phyloP scores from a whole-genome alignment of 2,329 filamentous ascomycete species.

The Aspergillus cejpii region DNA sequence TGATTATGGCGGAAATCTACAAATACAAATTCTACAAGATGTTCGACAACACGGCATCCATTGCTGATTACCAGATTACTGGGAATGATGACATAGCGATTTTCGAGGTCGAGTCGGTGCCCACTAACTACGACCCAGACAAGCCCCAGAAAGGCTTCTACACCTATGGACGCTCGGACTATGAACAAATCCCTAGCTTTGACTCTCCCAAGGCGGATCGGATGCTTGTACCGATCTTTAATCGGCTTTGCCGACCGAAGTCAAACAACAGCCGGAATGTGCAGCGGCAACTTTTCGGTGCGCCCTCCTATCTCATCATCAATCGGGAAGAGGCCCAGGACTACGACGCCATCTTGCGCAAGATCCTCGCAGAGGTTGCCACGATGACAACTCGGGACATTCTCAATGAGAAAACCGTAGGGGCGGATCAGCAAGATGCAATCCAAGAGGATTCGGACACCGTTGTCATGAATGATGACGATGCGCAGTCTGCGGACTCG shows the following conservation, averaged over 20 bases:
- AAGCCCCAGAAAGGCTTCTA: conserved; percentile 43
- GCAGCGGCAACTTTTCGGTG: conserved; percentile 35
- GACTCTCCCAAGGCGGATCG: conserved; percentile 42
- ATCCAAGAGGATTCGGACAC: conserved; percentile 58
- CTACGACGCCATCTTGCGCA: conserved; percentile 68
- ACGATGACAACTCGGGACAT: conserved; percentile 67
- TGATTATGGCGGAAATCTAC: conserved; percentile 81
- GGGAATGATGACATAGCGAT: conserved; percentile 58
- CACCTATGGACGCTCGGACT: conserved; percentile 28
- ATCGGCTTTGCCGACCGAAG: conserved; percentile 31
- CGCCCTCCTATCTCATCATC: conserved; percentile 61
- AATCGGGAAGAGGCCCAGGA: conserved; percentile 63
- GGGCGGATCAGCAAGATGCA: conserved; percentile 47
- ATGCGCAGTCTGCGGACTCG: conserved; percentile 59
- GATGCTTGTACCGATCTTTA: conserved; percentile 45
- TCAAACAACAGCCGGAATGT: conserved; percentile 20
- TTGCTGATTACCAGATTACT: conserved; percentile 64
- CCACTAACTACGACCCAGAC: conserved; percentile 66
- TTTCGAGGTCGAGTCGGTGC: conserved; percentile 69
- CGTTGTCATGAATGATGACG: conserved; percentile 56
- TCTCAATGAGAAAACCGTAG: conserved; percentile 48
- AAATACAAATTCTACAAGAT: conserved; percentile 79
- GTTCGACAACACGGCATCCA: conserved; percentile 62
- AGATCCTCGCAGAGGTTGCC: conserved; percentile 68
- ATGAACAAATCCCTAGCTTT: conserved; percentile 36